Evolutionary conservation across 1,139 yeast species (phyloP).

Genomic region (Saccharomyces hybrid): DNA sequence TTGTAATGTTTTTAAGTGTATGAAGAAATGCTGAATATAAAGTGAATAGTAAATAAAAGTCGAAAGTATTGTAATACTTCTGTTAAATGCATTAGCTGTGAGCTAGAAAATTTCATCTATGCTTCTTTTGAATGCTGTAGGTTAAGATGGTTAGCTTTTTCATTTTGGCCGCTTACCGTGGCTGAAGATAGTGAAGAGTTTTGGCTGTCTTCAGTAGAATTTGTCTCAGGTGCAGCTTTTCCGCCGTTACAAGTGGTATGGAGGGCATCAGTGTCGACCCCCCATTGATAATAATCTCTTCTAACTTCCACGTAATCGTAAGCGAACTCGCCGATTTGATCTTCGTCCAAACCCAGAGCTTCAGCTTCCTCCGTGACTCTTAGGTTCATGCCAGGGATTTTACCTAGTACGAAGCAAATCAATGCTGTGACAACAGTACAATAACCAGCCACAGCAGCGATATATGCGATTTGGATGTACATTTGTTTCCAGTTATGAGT

Average conservation of each 20-base stretch:
- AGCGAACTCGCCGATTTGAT: constrained; percentile 97
- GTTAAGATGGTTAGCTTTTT: background rate
- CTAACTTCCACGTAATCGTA: constrained; percentile 96
- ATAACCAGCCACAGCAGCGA: constrained; percentile 68
- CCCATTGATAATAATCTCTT: constrained; percentile 81
- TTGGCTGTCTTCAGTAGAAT: background rate
- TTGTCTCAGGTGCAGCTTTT: background rate
- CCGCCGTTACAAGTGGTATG: background rate
- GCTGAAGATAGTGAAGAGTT: background rate
- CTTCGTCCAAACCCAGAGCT: constrained; percentile 87
- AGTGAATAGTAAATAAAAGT: background rate
- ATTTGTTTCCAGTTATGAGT: constrained; percentile 86
- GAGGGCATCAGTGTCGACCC: constrained; percentile 18
- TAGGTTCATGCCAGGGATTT: constrained; percentile 75
- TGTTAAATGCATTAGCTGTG: background rate
- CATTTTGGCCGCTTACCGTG: background rate
- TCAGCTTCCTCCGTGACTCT: constrained; percentile 83
- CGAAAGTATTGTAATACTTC: background rate
- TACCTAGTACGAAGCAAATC: constrained; percentile 64
- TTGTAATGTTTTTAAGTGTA: background rate
- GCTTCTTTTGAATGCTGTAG: background rate
- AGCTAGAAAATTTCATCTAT: background rate
- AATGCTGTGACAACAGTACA: constrained; percentile 71
- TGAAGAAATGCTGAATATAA: background rate
- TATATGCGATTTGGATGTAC: constrained; percentile 81